These are phyloP conservation scores for Pseudogymnoascus sp. DNA, from an alignment of 2,329 filamentous ascomycete species.

Conservation along the genomic window DNA sequence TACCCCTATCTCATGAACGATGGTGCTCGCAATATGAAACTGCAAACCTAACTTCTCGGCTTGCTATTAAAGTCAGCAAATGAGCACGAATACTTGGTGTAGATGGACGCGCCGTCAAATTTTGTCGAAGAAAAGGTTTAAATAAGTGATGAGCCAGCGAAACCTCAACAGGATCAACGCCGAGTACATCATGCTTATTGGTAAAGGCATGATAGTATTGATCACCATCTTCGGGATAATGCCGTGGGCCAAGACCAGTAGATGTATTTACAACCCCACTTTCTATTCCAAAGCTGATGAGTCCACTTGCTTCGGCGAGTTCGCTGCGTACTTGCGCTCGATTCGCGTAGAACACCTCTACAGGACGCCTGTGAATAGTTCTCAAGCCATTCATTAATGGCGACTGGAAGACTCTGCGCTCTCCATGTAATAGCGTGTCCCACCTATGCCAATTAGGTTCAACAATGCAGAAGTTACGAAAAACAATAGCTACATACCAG, in stretches of 20 bases:
- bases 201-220: background rate
- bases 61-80: background rate
- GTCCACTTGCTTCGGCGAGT: background rate
- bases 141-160: background rate
- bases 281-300: slow-evolving; percentile 2
- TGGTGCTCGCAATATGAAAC: background rate
- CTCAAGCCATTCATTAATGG: background rate
- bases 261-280: background rate
- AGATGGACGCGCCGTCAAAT: background rate
- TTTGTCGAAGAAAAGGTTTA: background rate
- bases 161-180: background rate
- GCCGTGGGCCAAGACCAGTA: background rate
- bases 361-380: background rate
- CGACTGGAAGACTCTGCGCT: background rate
- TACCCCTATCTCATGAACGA: background rate
- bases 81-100: background rate
- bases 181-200: background rate
- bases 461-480: background rate
- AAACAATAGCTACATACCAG: slow-evolving; percentile 6
- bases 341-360: background rate
- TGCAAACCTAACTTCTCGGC: background rate
- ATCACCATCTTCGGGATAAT: background rate
- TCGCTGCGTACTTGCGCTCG: background rate
- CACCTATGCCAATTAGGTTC: background rate
- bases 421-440: background rate